These are phyloP conservation scores for Aspergillus ruber DNA, from an alignment of 2,329 filamentous ascomycete genomes.

Conservation along the genomic window DNA sequence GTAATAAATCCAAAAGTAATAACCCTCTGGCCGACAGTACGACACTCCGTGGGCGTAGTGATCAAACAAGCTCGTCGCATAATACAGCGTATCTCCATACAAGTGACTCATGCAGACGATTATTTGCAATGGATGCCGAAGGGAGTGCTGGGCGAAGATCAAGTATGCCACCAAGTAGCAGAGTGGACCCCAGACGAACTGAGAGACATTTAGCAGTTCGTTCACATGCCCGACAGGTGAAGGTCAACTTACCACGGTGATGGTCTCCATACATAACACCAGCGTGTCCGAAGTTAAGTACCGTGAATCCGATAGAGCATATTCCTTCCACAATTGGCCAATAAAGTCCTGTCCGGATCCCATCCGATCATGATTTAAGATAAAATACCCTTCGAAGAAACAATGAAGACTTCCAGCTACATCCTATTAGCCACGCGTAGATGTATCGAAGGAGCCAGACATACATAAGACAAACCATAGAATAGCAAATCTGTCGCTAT, in stretches of 20 bases:
- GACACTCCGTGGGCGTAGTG: constrained; percentile 47
- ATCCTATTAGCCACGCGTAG: background rate
- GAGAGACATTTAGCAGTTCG: constrained; percentile 4
- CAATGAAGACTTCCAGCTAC: constrained; percentile 58
- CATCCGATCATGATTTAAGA: constrained; percentile 61
- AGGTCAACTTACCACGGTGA: constrained; percentile 57
- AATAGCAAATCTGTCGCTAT: constrained; percentile 52
- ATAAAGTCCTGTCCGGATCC: constrained; percentile 64
- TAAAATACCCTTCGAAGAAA: constrained; percentile 81
- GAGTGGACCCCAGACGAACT: constrained; percentile 57
- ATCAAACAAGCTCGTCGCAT: constrained; percentile 57
- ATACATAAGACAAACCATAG: constrained; percentile 72
- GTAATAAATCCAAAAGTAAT: constrained; percentile 63
- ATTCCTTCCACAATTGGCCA: constrained; percentile 90
- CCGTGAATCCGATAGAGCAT: constrained; percentile 76
- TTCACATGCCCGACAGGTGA: constrained; percentile 1
- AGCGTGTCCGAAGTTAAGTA: constrained; percentile 78
- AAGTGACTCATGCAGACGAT: constrained; percentile 58
- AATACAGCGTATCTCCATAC: constrained; percentile 60
- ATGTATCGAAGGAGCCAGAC: constrained; percentile 14
- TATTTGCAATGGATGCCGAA: constrained; percentile 54
- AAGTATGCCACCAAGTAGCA: constrained; percentile 52
- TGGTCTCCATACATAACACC: constrained; percentile 78
- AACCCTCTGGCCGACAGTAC: constrained; percentile 56
- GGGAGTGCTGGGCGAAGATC: constrained; percentile 48